Evolutionary conservation across 768 basidiomycete species (phyloP), one percentile per base, ranked within the genome.

Genomic region (Lepiota brunneoincarnata): DNA sequence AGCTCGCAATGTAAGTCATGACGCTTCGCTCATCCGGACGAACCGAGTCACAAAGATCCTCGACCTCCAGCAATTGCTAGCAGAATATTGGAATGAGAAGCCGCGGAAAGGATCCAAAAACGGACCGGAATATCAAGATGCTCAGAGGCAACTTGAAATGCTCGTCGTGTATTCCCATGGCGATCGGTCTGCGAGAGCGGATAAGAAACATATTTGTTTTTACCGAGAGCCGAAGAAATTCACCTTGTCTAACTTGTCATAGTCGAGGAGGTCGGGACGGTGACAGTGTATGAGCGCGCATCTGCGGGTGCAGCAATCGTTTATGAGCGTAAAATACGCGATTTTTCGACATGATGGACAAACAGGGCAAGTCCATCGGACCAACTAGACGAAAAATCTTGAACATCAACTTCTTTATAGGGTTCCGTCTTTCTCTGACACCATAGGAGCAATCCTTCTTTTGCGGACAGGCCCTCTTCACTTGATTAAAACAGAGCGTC

Each of bases 251-350:
- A 98, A 71, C 59, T 78, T 81, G 60, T 92, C 81, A 62, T 92
- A 99, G 70, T 98, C 91, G 42, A 99, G 68, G 35, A 99, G 73
- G 64, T 99, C 97, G 0, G 97, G 97, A 24, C 97, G 88, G 77
- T 99, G 97, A 39, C 89, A 91, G 65, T 99, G 97, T 58, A 99
- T 98, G 36, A 99, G 77, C 1, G 97, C 97, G 71, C 97, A 98
- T 64, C 96, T 98, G 60, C 3, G 40, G 46, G 49, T 42, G 46
- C 41, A 35, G 31, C 46, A 51, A 37, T 12, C 5, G 40, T 24
- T 34, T n/a, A 37, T 49, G 42, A 40, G 38, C 43, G 38, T 46
- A 18, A 31, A 10, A 2, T 47, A 46, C 45, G 47, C 37, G 41
- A 61, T 47, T 36, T 35, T 58, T 18, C 7, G 15, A 52, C 34